phyloP scores from a whole-genome alignment of 2,329 filamentous ascomycete genomes.

The Dactylellina haptotyla region DNA sequence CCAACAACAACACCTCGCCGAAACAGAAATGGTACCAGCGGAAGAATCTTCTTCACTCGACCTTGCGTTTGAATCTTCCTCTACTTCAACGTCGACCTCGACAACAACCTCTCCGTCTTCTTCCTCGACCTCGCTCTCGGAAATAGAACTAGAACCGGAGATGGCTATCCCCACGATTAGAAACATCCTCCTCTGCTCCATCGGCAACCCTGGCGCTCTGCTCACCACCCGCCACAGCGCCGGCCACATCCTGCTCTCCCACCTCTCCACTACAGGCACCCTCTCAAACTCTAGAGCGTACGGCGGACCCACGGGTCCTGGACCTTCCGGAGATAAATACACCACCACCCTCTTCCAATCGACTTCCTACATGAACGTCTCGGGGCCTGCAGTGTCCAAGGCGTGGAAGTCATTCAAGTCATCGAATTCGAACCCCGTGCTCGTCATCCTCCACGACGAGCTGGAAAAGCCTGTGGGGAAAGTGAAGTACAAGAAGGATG shows the following conservation, averaged over 20 bases:
- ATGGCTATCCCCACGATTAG: conserved; percentile 9
- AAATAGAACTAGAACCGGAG: neutral
- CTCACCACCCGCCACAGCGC: conserved; percentile 84
- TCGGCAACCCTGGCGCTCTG: conserved; percentile 80
- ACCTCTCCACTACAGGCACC: conserved; percentile 66
- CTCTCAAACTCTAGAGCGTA: conserved; percentile 65
- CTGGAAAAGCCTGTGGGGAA: conserved; percentile 77
- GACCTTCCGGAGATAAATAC: conserved; percentile 55
- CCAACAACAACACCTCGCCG: conserved; percentile 32
- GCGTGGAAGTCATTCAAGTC: conserved; percentile 70
- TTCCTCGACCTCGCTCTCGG: neutral
- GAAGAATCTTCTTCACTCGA: conserved; percentile 39
- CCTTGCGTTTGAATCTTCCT: neutral
- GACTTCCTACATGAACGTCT: conserved; percentile 83
- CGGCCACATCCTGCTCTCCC: conserved; percentile 79
- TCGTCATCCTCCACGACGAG: conserved; percentile 90
- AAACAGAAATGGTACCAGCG: neutral
- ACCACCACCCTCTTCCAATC: conserved; percentile 78
- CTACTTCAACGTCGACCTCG: conserved; percentile 5
- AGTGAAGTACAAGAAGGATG: conserved; percentile 73
- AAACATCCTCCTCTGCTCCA: conserved; percentile 80
- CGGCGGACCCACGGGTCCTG: conserved; percentile 67
- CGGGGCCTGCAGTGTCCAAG: conserved; percentile 74
- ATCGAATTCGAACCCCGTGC: conserved; percentile 56
- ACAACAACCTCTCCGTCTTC: conserved; percentile 6